A percentile compares a stretch with the other conserved stretches of the same genome.
Evolutionary conservation across 192 early-diverging fungal genomes (phyloP).

Genomic region (Entomortierella lignicola): DNA sequence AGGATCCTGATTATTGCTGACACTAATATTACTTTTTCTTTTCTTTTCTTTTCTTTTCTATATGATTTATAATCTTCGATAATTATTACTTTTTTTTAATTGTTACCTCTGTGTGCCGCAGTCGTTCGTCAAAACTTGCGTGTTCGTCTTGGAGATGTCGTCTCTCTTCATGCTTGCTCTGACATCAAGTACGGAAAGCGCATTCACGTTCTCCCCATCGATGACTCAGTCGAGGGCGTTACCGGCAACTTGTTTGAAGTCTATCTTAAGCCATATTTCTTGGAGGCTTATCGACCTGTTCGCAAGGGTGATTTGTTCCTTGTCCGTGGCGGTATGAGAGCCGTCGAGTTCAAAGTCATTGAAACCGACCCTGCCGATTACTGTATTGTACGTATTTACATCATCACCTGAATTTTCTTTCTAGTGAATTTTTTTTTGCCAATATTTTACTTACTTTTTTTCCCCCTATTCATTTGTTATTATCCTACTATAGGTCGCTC

Average conservation of each 20-base stretch:
- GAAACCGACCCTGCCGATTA: slow-evolving; percentile 96
- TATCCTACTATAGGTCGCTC: slow-evolving; percentile 79
- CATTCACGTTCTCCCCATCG: slow-evolving; percentile 96
- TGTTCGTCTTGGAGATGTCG: slow-evolving; percentile 95
- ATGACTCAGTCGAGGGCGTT: slow-evolving; percentile 98
- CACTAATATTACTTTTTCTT: slow-evolving; percentile 74
- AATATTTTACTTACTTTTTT: no score
- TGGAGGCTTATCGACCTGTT: slow-evolving; percentile 97
- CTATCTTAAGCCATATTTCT: slow-evolving; percentile 98
- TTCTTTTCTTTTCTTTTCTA: slow-evolving; percentile 95
- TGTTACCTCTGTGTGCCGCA: no score
- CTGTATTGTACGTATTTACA: slow-evolving; percentile 85
- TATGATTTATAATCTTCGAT: no score
- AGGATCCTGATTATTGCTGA: not conserved
- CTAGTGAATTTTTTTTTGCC: no score
- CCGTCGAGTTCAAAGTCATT: slow-evolving; percentile 99
- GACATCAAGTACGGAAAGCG: slow-evolving; percentile 99
- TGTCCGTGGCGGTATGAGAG: slow-evolving; percentile 95
- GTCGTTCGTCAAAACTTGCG: slow-evolving; percentile 97
- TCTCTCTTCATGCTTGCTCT: slow-evolving; percentile 93
- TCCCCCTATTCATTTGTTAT: no score
- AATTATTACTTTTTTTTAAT: no score
- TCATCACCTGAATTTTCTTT: no score
- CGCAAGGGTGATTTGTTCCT: slow-evolving; percentile 95
- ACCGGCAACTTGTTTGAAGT: slow-evolving; percentile 98